Conservation (phyloP, 2,329 filamentous ascomycete genomes). For the Talaromyces albobiverticillius region DNA sequence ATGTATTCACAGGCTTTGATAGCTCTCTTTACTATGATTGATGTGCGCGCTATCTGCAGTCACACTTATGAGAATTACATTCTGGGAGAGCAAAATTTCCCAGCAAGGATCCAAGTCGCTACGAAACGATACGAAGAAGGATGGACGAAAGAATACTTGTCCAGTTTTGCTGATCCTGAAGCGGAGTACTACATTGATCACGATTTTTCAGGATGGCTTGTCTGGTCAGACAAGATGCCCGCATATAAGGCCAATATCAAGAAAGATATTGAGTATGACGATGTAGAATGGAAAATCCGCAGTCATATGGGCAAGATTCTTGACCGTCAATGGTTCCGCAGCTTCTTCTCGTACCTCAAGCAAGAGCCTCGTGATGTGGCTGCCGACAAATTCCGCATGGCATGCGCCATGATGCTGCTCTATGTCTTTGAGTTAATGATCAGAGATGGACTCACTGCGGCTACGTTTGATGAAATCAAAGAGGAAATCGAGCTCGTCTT, state of each 20-base stretch:
- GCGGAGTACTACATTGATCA: conserved; percentile 87
- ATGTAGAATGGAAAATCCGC: conserved; percentile 70
- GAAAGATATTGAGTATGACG: conserved; percentile 71
- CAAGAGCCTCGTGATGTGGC: conserved; percentile 84
- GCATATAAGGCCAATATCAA: conserved; percentile 71
- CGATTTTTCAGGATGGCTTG: conserved; percentile 93
- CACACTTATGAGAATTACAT: conserved; percentile 89
- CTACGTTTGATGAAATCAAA: conserved; percentile 84
- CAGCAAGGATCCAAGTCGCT: conserved; percentile 70
- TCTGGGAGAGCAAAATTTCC: conserved; percentile 71
- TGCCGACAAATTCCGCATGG: conserved; percentile 85
- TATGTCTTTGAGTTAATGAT: conserved; percentile 89
- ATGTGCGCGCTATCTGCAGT: conserved; percentile 78
- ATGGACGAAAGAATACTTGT: conserved; percentile 77
- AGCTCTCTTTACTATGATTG: conserved; percentile 77
- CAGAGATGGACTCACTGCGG: conserved; percentile 66
- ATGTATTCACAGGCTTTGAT: conserved; percentile 80
- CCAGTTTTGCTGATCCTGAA: conserved; percentile 71
- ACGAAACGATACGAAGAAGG: conserved; percentile 71
- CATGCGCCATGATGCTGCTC: conserved; percentile 79
- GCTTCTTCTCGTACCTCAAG: conserved; percentile 90
- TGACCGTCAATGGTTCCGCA: conserved; percentile 79
- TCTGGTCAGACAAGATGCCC: conserved; percentile 85
- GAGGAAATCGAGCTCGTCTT: conserved; percentile 74
- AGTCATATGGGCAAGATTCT: conserved; percentile 77